These are phyloP conservation scores for Hypsizygus ulmarius DNA, from an alignment of 1,284 basidiomycete genomes.

Conservation along the genomic window DNA sequence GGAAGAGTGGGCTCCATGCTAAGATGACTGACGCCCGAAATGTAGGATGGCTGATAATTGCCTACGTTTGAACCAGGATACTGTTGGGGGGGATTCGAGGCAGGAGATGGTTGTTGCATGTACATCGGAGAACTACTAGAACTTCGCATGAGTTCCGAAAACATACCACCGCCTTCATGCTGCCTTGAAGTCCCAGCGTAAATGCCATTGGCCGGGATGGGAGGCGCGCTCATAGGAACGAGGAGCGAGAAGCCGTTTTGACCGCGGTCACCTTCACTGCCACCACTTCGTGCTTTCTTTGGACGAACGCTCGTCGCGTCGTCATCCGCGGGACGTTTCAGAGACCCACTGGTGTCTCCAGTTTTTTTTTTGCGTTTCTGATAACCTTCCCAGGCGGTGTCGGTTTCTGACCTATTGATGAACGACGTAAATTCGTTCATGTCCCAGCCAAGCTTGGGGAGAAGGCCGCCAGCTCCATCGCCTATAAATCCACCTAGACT, in stretches of 20 bases:
- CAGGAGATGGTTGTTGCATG: constrained; percentile 43
- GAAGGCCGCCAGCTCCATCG: constrained; percentile 74
- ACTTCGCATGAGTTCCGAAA: constrained; percentile 61
- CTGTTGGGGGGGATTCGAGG: constrained; percentile 34
- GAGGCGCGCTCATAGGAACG: constrained; percentile 46
- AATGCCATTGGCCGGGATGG: constrained; percentile 32
- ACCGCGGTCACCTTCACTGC: constrained; percentile 40
- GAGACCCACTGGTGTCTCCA: constrained; percentile 19
- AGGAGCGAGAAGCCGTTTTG: constrained; percentile 54
- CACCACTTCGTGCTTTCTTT: constrained; percentile 54
- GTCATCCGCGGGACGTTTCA: constrained; percentile 52
- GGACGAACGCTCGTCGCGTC: constrained; percentile 37
- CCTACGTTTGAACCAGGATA: constrained; percentile 35
- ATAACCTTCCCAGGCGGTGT: constrained; percentile 88
- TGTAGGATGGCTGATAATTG: constrained; percentile 54
- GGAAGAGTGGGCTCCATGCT: constrained; percentile 51
- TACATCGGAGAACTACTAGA: constrained; percentile 63
- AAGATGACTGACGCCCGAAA: constrained; percentile 54
- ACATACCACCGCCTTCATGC: constrained; percentile 48
- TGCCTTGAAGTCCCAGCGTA: constrained; percentile 36
- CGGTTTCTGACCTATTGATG: constrained; percentile 82
- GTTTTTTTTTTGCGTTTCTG: constrained; percentile 57
- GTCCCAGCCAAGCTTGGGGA: constrained; percentile 80
- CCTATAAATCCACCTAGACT: constrained; percentile 79
- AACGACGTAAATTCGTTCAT: constrained; percentile 74